Percentiles rank a stretch among this genome's conserved stretches.
Conservation (phyloP, 306 rosid genomes). For the Vachellia pachyceras region DNA sequence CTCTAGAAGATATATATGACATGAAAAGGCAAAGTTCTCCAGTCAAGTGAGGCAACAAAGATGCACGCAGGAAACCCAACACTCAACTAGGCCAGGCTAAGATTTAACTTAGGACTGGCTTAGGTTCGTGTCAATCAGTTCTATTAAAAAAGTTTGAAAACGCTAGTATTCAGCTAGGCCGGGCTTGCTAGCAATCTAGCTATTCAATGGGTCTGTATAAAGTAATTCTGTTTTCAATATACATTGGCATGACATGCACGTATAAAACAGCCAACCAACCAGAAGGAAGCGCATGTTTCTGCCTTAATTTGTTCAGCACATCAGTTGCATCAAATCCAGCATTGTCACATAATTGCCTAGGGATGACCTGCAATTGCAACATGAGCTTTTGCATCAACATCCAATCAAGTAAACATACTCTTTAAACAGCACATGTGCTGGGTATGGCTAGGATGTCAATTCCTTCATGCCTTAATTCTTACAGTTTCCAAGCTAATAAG, state of each 20-base stretch:
- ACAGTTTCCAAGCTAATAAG: neutral
- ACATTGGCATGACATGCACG: conserved; percentile 21
- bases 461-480: conserved; percentile 14
- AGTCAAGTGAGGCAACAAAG: neutral
- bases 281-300: conserved; percentile 90
- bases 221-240: conserved; percentile 1
- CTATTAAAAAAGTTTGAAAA: neutral
- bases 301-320: conserved; percentile 93
- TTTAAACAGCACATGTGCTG: neutral
- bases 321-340: conserved; percentile 99
- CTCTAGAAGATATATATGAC: neutral
- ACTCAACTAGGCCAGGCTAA: neutral
- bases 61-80: neutral
- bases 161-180: conserved; percentile 15
- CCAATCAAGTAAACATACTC: conserved; percentile 4
- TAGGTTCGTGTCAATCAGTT: neutral
- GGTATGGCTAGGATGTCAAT: neutral
- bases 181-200: conserved; percentile 12
- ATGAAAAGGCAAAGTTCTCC: neutral
- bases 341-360: conserved; percentile 96
- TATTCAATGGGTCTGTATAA: neutral
- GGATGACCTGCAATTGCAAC: conserved; percentile 75
- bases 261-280: conserved; percentile 54
- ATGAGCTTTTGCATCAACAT: conserved; percentile 28
- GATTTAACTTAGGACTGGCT: neutral